Base-by-base conservation (phyloP, 164 flowering plant genomes). In the Sedum album region DNA sequence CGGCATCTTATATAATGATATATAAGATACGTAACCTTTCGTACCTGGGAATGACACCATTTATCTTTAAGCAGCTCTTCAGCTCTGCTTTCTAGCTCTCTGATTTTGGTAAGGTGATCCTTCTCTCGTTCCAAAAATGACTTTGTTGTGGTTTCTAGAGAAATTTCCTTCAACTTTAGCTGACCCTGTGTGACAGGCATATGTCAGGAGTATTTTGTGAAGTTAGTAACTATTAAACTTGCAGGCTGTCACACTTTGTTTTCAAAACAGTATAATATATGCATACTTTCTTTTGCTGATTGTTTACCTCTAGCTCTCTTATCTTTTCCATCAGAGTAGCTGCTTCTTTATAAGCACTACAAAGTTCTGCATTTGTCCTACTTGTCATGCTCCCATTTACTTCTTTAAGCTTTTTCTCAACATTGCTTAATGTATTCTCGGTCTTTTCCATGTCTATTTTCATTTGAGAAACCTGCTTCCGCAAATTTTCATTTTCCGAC, bases 391-490 rank as follows among this genome's bases (percentile, higher is more conserved):
- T 51, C 28, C 57, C 57, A 51, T 51, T 49, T 28, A 53, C 39
- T 67, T 66, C 79, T 69, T 68, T 76, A 33, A 72, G 68, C 55
- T 65, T 49, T 8, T 30, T 25, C 31, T 23, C 39, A 64, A 4
- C 8, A 4, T 8, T 35, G 66, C 46, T 36, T 64, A 64, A 10
- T 35, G 42, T 14, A 35, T 35, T n/a, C 28, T 51, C 57, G 26
- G n/a, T 51, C 57, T 51, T 21, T 51, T 51, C 28, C 21, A 62
- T 5, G 36, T 62, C 36, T 31, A 8, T 14, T 36, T 31, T 62
- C 23, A 31, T 20, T 31, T 36, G 41, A 62, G 31, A 18, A 31
- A 62, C 39, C 36, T 31, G 41, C 9, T 15, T n/a, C n/a, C 4
- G 66, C 10, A 36, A 31, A 18, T 62, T 39, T 62, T 1, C 23